phyloP scores from a whole-genome alignment of 345 rosid species.

The Brassica incana region DNA sequence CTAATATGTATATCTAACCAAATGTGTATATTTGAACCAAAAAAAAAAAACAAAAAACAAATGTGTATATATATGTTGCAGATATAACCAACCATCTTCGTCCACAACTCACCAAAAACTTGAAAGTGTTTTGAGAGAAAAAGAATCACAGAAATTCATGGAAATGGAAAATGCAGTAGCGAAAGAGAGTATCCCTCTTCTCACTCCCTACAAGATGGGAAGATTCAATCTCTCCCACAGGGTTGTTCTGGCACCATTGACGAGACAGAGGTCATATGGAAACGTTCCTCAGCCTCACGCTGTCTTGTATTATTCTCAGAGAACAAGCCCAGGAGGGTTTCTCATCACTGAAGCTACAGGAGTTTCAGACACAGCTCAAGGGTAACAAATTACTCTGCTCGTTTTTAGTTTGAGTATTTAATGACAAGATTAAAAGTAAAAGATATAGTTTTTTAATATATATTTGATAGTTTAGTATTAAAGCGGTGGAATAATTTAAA shows the following conservation, averaged over 20 bases:
- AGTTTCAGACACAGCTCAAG: conserved; percentile 65
- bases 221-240: conserved; percentile 28
- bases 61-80: not conserved
- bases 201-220: not conserved
- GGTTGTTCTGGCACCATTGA: conserved; percentile 63
- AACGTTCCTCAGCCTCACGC: conserved; percentile 77
- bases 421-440: not conserved
- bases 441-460: no score
- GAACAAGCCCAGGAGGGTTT: conserved; percentile 60
- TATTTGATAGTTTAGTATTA: not conserved
- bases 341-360: conserved; percentile 64
- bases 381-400: conserved; percentile 33
- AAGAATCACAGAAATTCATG: not conserved
- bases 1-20: not conserved
- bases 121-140: not conserved
- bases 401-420: not conserved
- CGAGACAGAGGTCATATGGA: conserved; percentile 56
- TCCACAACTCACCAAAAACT: not conserved
- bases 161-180: not conserved
- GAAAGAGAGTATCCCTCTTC: not conserved
- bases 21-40: not conserved
- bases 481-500: not conserved
- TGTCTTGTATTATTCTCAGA: conserved; percentile 65
- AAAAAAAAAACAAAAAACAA: no score
- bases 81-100: not conserved